Base-by-base conservation (phyloP, 2,329 filamentous ascomycete genomes). In the Lasiodiplodia gonubiensis region DNA sequence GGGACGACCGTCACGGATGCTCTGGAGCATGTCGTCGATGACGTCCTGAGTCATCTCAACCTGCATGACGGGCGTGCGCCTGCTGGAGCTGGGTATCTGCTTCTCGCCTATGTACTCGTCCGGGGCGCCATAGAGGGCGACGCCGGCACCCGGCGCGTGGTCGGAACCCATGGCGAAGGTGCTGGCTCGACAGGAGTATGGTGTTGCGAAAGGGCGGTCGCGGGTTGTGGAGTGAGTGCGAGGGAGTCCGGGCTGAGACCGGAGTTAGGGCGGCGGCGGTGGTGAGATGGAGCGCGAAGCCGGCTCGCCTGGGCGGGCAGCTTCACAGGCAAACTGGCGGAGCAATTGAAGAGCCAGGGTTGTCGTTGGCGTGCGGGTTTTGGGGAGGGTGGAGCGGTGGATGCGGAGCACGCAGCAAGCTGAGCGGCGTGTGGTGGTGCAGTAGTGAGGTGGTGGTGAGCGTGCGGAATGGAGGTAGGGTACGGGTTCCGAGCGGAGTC, bases 11-110 rank as follows among this genome's bases (percentile, higher is more conserved):
- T 71, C 76, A 70, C 73, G 72, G 53, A 76, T 71, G 71, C 75
- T 76, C 68, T 77, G 73, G 53, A 80, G 73, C 67, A 81, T 76
- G 71, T 78, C 78, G 71, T 80, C 75, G 73, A 80, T 71, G 59
- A 80, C 74, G 68, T 79, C 76, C 67, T 79, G 75, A 70, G 74
- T 75, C 69, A 81, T 78, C 59, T 80, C 77, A 61, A 81, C 72
- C 71, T 79, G 78, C 78, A 80, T 80, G 74, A 76, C 77, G 70
- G 79, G 77, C 67, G 77, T 69, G 42, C 76, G 71, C 67, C 73
- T 69, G 53, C 69, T 70, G 33, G 57, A 27, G 33, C n/a, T 64
- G 70, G 70, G 75, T 68, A 74, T 73, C 51, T 76, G 74, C 67
- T 74, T 72, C 46, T 72, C 73, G 55, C 71, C 74, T 68, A 77